These are phyloP conservation scores for Fraxinus baroniana DNA, from an alignment of 305 asterid genomes.

Conservation along the genomic window DNA sequence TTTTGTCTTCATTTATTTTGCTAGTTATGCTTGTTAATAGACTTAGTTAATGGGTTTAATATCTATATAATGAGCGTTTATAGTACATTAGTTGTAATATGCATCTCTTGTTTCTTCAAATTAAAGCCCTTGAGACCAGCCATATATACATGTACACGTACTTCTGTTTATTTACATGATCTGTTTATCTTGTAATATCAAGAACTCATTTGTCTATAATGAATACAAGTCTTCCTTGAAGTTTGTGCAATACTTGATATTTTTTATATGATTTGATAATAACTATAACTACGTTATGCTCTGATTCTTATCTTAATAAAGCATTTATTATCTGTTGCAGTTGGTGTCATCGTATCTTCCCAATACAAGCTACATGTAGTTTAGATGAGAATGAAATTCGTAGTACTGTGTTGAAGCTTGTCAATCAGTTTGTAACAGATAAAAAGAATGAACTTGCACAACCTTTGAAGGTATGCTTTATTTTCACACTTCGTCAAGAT, in stretches of 20 bases:
- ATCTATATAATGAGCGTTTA: background rate
- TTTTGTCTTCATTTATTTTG: background rate
- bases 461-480: conserved; percentile 38
- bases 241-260: background rate
- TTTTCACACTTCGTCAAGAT: background rate
- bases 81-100: background rate
- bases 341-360: conserved; percentile 55
- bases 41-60: background rate
- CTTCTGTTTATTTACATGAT: background rate
- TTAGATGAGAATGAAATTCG: conserved; percentile 40
- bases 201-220: background rate
- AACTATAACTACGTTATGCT: background rate
- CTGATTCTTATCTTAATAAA: background rate
- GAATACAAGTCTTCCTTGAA: background rate
- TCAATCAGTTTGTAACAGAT: conserved; percentile 31
- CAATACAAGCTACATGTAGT: conserved; percentile 46
- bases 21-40: background rate
- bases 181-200: background rate
- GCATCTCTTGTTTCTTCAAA: background rate
- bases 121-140: background rate
- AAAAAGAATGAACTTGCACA: conserved; percentile 21
- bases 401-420: conserved; percentile 33
- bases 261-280: background rate
- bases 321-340: conserved; percentile 28
- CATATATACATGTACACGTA: background rate